Percentiles rank a stretch among this genome's conserved stretches.
phyloP scores from a whole-genome alignment of 305 asterid species.

The Solanum aculeatissimum region DNA sequence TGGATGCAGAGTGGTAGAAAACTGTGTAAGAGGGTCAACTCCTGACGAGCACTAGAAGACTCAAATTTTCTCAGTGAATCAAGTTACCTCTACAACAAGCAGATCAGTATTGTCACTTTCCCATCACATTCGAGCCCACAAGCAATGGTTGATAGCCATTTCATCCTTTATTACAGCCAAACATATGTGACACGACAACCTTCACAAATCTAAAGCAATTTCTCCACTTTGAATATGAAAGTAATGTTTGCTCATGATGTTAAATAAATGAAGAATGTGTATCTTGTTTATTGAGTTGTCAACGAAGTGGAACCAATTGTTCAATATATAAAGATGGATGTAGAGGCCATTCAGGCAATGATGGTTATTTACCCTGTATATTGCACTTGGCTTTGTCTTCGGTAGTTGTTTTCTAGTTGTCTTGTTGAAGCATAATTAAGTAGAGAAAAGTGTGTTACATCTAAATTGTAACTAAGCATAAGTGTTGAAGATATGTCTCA shows the following conservation, averaged over 20 bases:
- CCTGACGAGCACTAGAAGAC: not conserved
- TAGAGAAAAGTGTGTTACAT: not conserved
- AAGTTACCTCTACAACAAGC: not conserved
- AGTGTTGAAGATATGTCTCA: too few relatives aligned
- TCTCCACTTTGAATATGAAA: not conserved
- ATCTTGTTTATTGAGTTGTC: not conserved
- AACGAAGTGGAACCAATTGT: not conserved
- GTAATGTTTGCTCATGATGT: not conserved
- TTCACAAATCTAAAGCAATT: not conserved
- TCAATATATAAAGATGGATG: not conserved
- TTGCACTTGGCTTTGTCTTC: not conserved
- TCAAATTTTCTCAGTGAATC: not conserved
- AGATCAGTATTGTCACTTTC: not conserved
- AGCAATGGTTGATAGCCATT: not conserved
- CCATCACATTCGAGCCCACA: not conserved
- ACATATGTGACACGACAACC: not conserved
- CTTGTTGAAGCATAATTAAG: not conserved
- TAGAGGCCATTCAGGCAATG: not conserved
- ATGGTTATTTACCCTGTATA: not conserved
- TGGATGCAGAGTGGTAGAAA: not conserved
- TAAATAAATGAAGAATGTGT: not conserved
- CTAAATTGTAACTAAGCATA: not conserved
- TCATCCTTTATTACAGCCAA: not conserved
- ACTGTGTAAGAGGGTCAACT: not conserved
- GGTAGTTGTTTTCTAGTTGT: not conserved